Base-by-base conservation (phyloP, 2,329 filamentous ascomycete genomes). In the Incumbomyces lentus region DNA sequence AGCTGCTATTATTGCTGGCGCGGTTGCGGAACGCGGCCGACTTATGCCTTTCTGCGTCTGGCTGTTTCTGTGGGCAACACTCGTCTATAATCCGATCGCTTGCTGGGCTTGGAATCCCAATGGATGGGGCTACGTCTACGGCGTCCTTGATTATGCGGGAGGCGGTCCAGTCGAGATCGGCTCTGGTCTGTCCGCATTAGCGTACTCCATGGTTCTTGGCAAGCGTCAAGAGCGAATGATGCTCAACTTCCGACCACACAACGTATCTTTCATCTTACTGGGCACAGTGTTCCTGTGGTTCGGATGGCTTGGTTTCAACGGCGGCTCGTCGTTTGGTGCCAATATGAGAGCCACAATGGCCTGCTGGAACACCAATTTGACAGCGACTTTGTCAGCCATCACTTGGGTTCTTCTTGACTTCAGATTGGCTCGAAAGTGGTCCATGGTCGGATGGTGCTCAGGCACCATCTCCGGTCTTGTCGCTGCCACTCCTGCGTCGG, bases 161-260 rank as follows among this genome's bases (percentile, higher is more conserved):
- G 92, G 92, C 59, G 89, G 90, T 44, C 92, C 92, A 56, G 92
- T 98, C 75, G 92, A 98, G 69, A 96, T 98, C 59, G 86, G 79
- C 51, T 96, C 92, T 48, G 92, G 92, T 63, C 74, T 94, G 68
- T 92, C 87, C 36, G 92, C 90, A 26, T 75, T 96, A 39, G 92
- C 92, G 55, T 98, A 96, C 72, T 95, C 89, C 2, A 84, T 86
- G 86, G 82, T 95, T 32, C 84, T 98, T 51, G 92, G 92, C 57
- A 86, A 88, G 61, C 87, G 92, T 56, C 92, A 95, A 71, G 90
- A 96, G 73, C 92, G 88, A 73, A 95, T 96, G 88, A 95, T 96
- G 86, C 79, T 95, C 69, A 96, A 96, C 77, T 96, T 96, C 78
- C 86, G 92, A 57, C 92, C 92, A 14, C 92, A 98, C 75, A 98